phyloP scores from a whole-genome alignment of 805 yeast species.

The Yamadazyma paraphyllophila region DNA sequence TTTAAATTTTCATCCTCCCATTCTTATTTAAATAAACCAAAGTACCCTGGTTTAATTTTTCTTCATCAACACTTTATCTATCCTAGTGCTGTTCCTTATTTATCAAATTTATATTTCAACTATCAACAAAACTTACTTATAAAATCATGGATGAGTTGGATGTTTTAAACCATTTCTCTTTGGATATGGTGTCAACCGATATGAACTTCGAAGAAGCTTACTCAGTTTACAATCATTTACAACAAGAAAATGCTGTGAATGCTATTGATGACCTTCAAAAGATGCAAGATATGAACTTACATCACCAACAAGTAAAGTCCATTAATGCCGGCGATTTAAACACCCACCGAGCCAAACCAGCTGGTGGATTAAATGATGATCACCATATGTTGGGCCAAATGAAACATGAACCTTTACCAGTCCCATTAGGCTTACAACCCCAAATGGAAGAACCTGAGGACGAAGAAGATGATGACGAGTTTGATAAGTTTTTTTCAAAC shows the following conservation, averaged over 20 bases:
- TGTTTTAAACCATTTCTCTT: constrained; percentile 14
- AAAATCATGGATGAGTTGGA: constrained; percentile 9
- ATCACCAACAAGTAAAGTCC: neutral
- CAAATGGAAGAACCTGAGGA: constrained; percentile 4
- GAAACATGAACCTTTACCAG: too few relatives aligned
- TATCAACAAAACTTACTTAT: neutral
- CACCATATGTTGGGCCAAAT: too few relatives aligned
- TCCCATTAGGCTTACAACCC: neutral
- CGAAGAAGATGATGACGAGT: constrained; percentile 22
- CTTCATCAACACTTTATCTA: neutral
- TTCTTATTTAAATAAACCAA: constrained; percentile 1
- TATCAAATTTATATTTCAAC: neutral
- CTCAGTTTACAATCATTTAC: constrained; percentile 36
- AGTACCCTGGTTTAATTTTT: neutral
- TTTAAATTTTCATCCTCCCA: neutral
- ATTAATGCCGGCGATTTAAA: neutral
- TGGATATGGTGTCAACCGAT: constrained; percentile 25
- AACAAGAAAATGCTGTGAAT: constrained; percentile 34
- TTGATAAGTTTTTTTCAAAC: constrained; percentile 35
- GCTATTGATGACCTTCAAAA: constrained; percentile 38
- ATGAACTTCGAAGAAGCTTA: constrained; percentile 49
- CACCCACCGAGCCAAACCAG: neutral
- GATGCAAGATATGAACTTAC: constrained; percentile 17
- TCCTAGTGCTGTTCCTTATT: neutral
- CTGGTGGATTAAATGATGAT: too few relatives aligned